Base-by-base conservation (phyloP, 805 yeast species). In the Yarrowia deformans region DNA sequence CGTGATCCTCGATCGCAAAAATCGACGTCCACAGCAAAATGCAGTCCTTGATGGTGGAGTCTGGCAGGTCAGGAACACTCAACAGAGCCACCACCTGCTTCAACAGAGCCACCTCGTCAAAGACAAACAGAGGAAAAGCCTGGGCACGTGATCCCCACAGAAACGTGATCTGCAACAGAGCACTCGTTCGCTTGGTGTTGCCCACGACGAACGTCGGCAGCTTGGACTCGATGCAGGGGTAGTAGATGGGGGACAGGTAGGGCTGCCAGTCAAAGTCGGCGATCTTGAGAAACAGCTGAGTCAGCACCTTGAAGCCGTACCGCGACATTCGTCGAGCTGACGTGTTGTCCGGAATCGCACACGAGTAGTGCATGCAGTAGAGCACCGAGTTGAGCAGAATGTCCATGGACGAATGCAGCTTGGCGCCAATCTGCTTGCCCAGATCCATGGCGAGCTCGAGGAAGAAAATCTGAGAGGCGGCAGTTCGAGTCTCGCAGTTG, bases 181-280 rank as follows among this genome's bases (percentile, higher is more conserved):
- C 84, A 0, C 98, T 92, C 0, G 94, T 88, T 74, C 90, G 92
- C 75, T 92, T 96, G 40, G 89, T 80, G 76, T 94, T 95, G 74
- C 90, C 97, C 49, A 80, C 83, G 3, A 89, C 89, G 77, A 94
- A 94, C 13, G 83, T 80, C 0, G 71, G 81, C 73, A 95, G 81
- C 74, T 96, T 85, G 8, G 97, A 93, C 23, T 77, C 73, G 14
- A 94, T 80, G 29, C 92, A 81, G 32, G 80, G 75, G 3, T 78
- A 75, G 74, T 85, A 89, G 13, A 95, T 84, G 1, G 78, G 73
- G 19, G 85, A 82, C 71, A 83, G 83, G 9, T 80, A 79, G 7
- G 74, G 71, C 2, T 66, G 70, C 97, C 97, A 93, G 43, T 84
- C 77, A 67, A 75, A 70, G 0, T 81, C 83, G 9, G 88, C 88